Conservation (phyloP, 148 eudicot species). For the Chenopodium formosanum region DNA sequence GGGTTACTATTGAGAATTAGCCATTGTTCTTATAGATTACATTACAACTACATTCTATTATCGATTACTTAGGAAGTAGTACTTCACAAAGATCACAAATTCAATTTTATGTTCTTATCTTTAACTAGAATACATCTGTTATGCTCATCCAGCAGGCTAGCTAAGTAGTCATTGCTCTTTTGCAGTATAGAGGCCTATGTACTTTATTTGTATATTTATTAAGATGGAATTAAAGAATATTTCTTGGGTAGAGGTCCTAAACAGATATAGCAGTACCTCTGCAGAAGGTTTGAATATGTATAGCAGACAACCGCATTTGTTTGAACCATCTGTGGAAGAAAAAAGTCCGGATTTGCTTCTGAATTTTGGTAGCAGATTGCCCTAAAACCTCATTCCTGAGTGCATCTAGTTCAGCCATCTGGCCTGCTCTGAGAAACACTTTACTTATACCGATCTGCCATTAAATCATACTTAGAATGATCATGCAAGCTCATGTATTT, state of each 20-base stretch:
- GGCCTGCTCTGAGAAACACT: slow-evolving; percentile 96
- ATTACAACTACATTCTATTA: no score
- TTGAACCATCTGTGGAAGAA: slow-evolving; percentile 49
- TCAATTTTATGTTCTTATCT: no score
- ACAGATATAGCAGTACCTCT: slow-evolving; percentile 55
- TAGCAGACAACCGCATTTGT: slow-evolving; percentile 45
- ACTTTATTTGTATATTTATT: not conserved
- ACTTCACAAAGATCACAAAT: no score
- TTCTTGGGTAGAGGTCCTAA: not conserved
- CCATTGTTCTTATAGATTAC: no score
- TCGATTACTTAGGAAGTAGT: no score
- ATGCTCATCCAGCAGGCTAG: no score
- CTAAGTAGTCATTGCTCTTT: not conserved
- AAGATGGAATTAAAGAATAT: no score
- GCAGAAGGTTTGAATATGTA: slow-evolving; percentile 62
- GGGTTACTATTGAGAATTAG: no score
- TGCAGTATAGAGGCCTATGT: not conserved
- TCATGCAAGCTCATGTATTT: slow-evolving; percentile 4
- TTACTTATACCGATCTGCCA: slow-evolving; percentile 91
- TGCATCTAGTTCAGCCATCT: slow-evolving; percentile 95
- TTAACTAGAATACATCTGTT: no score
- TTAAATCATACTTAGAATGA: slow-evolving; percentile 16
- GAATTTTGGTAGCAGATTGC: slow-evolving; percentile 73
- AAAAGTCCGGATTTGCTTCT: slow-evolving; percentile 60
- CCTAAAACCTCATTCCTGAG: slow-evolving; percentile 70